Evolutionary conservation across 108 stramenopile species (phyloP).

Genomic region (Nitzschia palea): DNA sequence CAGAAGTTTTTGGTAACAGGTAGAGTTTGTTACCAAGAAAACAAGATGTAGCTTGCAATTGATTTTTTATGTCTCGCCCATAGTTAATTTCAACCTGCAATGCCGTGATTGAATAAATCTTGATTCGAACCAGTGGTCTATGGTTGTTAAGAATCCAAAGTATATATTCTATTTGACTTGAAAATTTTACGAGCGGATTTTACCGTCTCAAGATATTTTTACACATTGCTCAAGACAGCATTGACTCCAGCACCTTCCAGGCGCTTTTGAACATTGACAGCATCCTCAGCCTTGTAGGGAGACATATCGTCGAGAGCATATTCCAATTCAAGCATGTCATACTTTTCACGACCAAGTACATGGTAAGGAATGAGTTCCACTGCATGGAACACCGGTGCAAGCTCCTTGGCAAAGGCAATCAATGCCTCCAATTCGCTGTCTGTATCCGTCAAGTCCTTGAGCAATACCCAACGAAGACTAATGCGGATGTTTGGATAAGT

Average conservation of each 20-base stretch:
- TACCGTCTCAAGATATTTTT: too few relatives aligned
- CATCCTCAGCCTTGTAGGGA: constrained; percentile 48
- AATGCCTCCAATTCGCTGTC: constrained; percentile 51
- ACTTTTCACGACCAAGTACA: constrained; percentile 58
- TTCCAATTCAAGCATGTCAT: constrained; percentile 28
- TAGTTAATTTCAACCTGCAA: too few relatives aligned
- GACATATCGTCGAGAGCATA: constrained; percentile 54
- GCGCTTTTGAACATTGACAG: constrained; percentile 31
- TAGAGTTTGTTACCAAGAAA: too few relatives aligned
- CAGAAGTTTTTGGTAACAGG: too few relatives aligned
- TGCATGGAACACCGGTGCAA: constrained; percentile 39
- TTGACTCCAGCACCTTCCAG: constrained; percentile 29
- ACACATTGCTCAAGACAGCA: constrained; percentile 22
- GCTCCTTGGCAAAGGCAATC: constrained; percentile 52
- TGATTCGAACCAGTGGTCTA: too few relatives aligned
- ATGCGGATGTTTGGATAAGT: constrained; percentile 45
- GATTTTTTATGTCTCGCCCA: too few relatives aligned
- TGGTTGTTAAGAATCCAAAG: too few relatives aligned
- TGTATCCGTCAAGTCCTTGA: constrained; percentile 61
- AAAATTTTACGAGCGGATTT: too few relatives aligned
- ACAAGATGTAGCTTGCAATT: too few relatives aligned
- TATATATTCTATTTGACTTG: too few relatives aligned
- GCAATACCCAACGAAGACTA: constrained; percentile 59
- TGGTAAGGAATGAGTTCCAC: constrained; percentile 71
- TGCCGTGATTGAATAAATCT: too few relatives aligned